Base-by-base conservation (phyloP, 768 basidiomycete genomes). In the Serendipita indica region DNA sequence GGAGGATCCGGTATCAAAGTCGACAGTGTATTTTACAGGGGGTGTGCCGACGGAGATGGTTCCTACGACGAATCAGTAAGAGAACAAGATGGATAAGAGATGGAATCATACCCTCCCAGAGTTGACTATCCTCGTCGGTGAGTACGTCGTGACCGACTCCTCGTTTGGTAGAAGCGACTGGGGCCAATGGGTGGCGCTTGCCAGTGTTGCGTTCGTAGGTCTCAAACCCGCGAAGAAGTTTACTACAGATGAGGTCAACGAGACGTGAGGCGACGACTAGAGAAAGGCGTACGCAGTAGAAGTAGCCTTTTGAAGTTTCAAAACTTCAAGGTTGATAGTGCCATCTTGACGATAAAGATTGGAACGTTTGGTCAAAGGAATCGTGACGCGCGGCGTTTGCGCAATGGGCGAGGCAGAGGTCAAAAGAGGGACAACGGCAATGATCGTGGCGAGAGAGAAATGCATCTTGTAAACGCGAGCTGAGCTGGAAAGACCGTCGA, bases 1-100 rank as follows among this genome's bases (percentile, higher is more conserved):
- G 22, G 68, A 67, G 25, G 68, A 69, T n/a, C 69, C 69, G 35
- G 69, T 28, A 37, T 46, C 34, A 20, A 60, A 33, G 30, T 10
- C 22, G 39, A 14, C 49, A 20, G 14, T 10, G 35, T 37, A 37
- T n/a, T 37, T 37, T 10, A 18, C 10, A 33, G 25, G 3, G 20
- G 35, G 35, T 10, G 35, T 37, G 10, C 35, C 35, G 35, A 37
- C 35, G 35, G 35, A 37, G 35, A 37, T 37, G n/a, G n/a, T n/a
- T n/a, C n/a, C n/a, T n/a, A n/a, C n/a, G n/a, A n/a, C 20, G 41
- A 5, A 54, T 54, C 5, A 54, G 49, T 10, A 54, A 54, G 7
- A 27, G 10, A 10, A 25, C 12, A 22, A 13, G n/a, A 3, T 3
- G 1, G 20, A n/a, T 18, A 30, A n/a, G 16, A 54, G 49, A 10